Percentiles rank a stretch among this genome's conserved stretches.
These are phyloP conservation scores for Amborella trichopoda DNA, from an alignment of 164 flowering plant species.

Conservation along the genomic window DNA sequence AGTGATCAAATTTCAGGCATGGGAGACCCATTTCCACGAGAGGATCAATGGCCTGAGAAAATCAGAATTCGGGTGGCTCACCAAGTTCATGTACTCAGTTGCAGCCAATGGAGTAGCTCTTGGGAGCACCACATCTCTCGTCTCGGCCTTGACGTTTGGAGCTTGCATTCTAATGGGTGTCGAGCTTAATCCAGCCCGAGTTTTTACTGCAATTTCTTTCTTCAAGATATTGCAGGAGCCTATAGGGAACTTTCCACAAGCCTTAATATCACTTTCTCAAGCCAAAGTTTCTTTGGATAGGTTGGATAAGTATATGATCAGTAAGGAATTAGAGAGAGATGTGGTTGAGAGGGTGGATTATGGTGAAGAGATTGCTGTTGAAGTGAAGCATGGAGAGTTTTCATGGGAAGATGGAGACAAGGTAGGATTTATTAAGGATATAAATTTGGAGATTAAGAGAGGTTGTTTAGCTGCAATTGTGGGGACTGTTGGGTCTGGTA, in stretches of 20 bases:
- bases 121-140: slow-evolving; percentile 68
- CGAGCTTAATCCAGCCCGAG: slow-evolving; percentile 49
- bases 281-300: slow-evolving; percentile 72
- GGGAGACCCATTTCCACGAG: slow-evolving; percentile 83
- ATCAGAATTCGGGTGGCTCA: slow-evolving; percentile 63
- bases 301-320: slow-evolving; percentile 56
- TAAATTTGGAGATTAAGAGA: slow-evolving; percentile 52
- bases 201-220: slow-evolving; percentile 61
- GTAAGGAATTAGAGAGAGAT: slow-evolving; percentile 49
- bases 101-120: slow-evolving; percentile 51
- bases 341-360: slow-evolving; percentile 53
- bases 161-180: slow-evolving; percentile 6
- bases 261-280: slow-evolving; percentile 75
- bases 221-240: slow-evolving; percentile 92
- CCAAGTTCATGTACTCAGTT: slow-evolving; percentile 60
- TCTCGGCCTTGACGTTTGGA: slow-evolving; percentile 41
- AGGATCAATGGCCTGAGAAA: slow-evolving; percentile 50
- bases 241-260: slow-evolving; percentile 71
- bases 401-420: slow-evolving; percentile 76
- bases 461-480: slow-evolving; percentile 83
- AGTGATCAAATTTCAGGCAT: slow-evolving; percentile 89
- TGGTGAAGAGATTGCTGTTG: slow-evolving; percentile 41
- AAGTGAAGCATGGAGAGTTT: slow-evolving; percentile 58
- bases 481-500: slow-evolving; percentile 95
- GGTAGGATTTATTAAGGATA: slow-evolving; percentile 31